Conservation (phyloP, 2,329 filamentous ascomycete genomes). For the Nemania sp. region DNA sequence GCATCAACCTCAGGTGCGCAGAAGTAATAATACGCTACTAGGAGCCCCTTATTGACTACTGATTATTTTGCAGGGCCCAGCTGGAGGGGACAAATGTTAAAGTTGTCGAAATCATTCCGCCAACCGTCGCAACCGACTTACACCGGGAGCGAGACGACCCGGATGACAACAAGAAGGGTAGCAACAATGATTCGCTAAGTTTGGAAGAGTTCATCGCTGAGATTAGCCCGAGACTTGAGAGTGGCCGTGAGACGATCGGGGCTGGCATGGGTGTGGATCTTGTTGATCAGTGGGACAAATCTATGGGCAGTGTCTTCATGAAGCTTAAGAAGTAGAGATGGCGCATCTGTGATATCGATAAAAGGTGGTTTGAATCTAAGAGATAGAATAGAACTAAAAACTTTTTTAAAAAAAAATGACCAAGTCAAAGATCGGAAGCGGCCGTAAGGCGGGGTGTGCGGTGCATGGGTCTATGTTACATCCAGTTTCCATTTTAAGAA, state of each 20-base stretch:
- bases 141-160: neutral
- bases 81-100: neutral
- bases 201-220: neutral
- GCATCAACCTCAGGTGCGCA: neutral
- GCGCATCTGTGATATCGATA: neutral
- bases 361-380: too few species aligned
- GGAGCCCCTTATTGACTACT: neutral
- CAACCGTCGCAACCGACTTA: neutral
- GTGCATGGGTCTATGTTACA: conserved; percentile 1
- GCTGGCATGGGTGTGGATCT: neutral
- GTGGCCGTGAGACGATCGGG: neutral
- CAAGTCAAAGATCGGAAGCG: conserved; percentile 2
- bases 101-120: neutral
- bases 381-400: too few species aligned
- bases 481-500: conserved; percentile 25
- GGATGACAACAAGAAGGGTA: neutral
- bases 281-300: neutral
- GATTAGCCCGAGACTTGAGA: neutral
- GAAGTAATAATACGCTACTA: neutral
- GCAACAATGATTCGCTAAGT: neutral
- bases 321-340: neutral
- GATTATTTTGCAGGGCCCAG: neutral
- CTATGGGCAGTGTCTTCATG: neutral
- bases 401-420: too few species aligned
- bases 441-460: neutral